Percentiles rank a stretch among this genome's conserved stretches.
phyloP scores from a whole-genome alignment of 805 yeast species.

The Nakazawaea populi region DNA sequence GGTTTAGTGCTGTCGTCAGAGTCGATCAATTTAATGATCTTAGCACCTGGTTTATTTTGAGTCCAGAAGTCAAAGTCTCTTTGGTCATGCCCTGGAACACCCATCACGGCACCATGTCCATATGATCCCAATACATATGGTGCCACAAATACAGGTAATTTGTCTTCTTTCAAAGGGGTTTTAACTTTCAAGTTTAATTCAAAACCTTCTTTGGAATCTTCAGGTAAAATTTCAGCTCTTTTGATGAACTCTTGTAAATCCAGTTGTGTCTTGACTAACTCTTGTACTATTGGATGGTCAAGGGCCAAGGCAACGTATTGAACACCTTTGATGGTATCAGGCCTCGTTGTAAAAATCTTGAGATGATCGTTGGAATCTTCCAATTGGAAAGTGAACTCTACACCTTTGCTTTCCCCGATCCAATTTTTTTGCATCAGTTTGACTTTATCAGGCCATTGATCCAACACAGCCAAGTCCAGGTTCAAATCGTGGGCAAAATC shows the following conservation, averaged over 20 bases:
- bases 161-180: slow-evolving; percentile 52
- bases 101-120: slow-evolving; percentile 96
- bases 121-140: slow-evolving; percentile 83
- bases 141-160: slow-evolving; percentile 77
- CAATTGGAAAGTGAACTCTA: slow-evolving; percentile 50
- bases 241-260: slow-evolving; percentile 42
- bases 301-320: slow-evolving; percentile 77
- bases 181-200: slow-evolving; percentile 37
- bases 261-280: slow-evolving; percentile 30
- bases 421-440: slow-evolving; percentile 88
- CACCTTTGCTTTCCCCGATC: slow-evolving; percentile 88
- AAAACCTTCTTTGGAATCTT: slow-evolving; percentile 57
- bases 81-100: slow-evolving; percentile 90
- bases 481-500: slow-evolving; percentile 65
- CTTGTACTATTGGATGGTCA: slow-evolving; percentile 55
- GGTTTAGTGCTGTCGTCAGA: slow-evolving; percentile 20
- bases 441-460: slow-evolving; percentile 85
- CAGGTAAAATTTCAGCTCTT: slow-evolving; percentile 27
- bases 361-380: slow-evolving; percentile 26
- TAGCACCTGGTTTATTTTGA: slow-evolving; percentile 42
- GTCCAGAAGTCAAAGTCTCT: slow-evolving; percentile 83
- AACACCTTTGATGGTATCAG: slow-evolving; percentile 81
- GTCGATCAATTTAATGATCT: slow-evolving; percentile 40
- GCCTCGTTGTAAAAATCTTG: slow-evolving; percentile 76
- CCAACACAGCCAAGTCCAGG: slow-evolving; percentile 54